phyloP scores from a whole-genome alignment of 192 early-diverging fungal species.

The Gonapodya prolifera region DNA sequence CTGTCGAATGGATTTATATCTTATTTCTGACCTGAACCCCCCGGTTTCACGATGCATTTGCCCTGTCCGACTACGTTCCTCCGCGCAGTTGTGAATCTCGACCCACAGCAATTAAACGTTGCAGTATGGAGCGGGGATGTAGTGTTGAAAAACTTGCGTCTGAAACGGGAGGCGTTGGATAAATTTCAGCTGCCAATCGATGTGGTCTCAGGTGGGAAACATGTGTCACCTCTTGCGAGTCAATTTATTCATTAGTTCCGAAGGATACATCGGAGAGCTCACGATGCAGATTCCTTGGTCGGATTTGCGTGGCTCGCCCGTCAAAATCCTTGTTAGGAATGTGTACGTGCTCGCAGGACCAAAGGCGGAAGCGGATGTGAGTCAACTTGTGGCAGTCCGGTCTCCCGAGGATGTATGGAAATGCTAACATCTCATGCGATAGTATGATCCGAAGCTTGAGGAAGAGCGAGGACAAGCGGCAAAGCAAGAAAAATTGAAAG shows the following conservation, averaged over 20 bases:
- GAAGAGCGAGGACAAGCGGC: conserved; percentile 57
- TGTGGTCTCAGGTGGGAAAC: conserved; percentile 57
- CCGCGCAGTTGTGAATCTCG: conserved; percentile 80
- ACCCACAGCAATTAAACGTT: conserved; percentile 86
- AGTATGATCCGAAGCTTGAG: conserved; percentile 75
- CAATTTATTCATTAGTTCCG: not conserved
- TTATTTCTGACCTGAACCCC: too few species aligned
- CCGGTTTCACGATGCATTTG: not conserved
- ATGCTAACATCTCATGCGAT: not conserved
- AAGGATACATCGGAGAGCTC: conserved; percentile 81
- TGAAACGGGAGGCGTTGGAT: conserved; percentile 81
- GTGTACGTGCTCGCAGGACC: conserved; percentile 81
- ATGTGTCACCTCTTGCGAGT: not conserved
- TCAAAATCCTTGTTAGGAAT: conserved; percentile 76
- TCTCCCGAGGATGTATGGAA: not conserved
- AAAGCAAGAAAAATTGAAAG: conserved; percentile 76
- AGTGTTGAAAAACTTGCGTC: conserved; percentile 76
- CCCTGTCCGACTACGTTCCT: not conserved
- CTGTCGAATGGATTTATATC: too few species aligned
- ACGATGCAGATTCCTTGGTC: conserved; percentile 93
- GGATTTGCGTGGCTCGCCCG: conserved; percentile 88
- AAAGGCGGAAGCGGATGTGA: conserved; percentile 50
- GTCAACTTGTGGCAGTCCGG: not conserved
- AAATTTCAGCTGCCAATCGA: conserved; percentile 91
- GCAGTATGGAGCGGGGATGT: conserved; percentile 97